These are phyloP conservation scores for Aethionema arabicum DNA, from an alignment of 345 rosid genomes.

Conservation along the genomic window DNA sequence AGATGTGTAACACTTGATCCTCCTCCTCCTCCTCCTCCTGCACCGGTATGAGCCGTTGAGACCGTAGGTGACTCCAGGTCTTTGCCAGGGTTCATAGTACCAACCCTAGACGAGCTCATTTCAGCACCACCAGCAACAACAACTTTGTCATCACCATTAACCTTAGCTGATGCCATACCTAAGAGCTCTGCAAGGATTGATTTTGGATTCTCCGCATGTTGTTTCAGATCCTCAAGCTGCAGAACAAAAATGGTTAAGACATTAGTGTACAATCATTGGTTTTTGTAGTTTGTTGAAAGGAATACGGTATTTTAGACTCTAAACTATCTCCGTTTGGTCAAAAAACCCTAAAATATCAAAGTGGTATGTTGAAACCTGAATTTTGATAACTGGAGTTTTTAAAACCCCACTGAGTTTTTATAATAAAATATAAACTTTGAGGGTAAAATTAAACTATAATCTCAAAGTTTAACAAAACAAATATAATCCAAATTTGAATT, in stretches of 20 bases:
- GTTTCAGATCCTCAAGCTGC: slow-evolving; percentile 96
- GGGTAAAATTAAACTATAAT: too few species aligned
- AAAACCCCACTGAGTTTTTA: too few species aligned
- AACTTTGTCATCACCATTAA: slow-evolving; percentile 42
- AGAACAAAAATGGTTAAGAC: slow-evolving; percentile 18
- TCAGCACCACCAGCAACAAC: slow-evolving; percentile 39
- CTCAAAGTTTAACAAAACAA: too few species aligned
- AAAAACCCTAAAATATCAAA: too few species aligned
- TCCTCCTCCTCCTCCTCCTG: slow-evolving; percentile 48
- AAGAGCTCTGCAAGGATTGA: slow-evolving; percentile 73
- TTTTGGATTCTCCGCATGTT: slow-evolving; percentile 57
- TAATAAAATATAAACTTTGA: too few species aligned
- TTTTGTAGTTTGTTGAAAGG: not conserved
- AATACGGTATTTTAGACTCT: too few species aligned
- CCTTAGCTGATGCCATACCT: slow-evolving; percentile 58
- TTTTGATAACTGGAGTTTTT: too few species aligned
- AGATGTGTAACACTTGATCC: slow-evolving; percentile 68
- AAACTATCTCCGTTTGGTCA: too few species aligned
- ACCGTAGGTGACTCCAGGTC: slow-evolving; percentile 54
- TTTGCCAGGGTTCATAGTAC: slow-evolving; percentile 42
- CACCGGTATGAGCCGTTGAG: slow-evolving; percentile 79
- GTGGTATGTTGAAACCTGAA: too few species aligned
- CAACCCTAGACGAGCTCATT: slow-evolving; percentile 64
- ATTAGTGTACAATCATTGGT: slow-evolving; percentile 3
- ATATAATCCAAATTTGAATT: too few species aligned